Evolutionary conservation across 2,329 filamentous ascomycete genomes (phyloP), one percentile per base, ranked within the genome.

Genomic region (Zasmidium cellare): DNA sequence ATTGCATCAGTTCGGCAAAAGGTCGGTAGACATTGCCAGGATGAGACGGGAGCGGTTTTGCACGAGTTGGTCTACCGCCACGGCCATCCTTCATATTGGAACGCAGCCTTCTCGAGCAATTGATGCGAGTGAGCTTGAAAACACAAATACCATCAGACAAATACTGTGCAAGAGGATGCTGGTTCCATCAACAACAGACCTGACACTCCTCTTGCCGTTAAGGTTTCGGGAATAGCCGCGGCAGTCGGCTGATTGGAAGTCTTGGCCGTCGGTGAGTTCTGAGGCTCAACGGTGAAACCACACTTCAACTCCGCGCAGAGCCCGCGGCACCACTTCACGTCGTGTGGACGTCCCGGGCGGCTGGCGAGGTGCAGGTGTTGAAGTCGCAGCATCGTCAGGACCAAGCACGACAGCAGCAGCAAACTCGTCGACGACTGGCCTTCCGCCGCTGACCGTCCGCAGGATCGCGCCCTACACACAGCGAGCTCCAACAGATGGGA

Each of bases 1-100:
- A 67, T 45, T 70, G 65, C 54, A 79, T 73, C 24, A 78, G 66
- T 41, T 77, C 74, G 31, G 71, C 69, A 56, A 79, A 78, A 1
- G 75, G 71, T 2, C 74, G 68, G 25, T 72, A 72, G 22, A 48
- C 60, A 51, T 73, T 73, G 47, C 72, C 72, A 16, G 58, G 49
- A 46, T 62, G 58, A 18, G 48, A 46, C 31, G 56, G 55, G 7
- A 64, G 57, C 9, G 52, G 50, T 22, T 46, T 50, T 6, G 20
- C 25, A 24, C 57, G 53, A 19, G 47, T 60, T 14, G 62, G 59
- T 5, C 55, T 57, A 6, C 59, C 59, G 20, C 62, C 62, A 1
- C 57, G 57, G 49, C 55, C 57, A 23, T 41, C 35, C 35, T 41
- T 41, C 35, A 41, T 41, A 9, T 14, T n/a, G 35, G n/a, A n/a